Percentiles rank a stretch among this genome's conserved stretches.
Conservation (phyloP, 345 rosid species). For the Euphorbia peplus region DNA sequence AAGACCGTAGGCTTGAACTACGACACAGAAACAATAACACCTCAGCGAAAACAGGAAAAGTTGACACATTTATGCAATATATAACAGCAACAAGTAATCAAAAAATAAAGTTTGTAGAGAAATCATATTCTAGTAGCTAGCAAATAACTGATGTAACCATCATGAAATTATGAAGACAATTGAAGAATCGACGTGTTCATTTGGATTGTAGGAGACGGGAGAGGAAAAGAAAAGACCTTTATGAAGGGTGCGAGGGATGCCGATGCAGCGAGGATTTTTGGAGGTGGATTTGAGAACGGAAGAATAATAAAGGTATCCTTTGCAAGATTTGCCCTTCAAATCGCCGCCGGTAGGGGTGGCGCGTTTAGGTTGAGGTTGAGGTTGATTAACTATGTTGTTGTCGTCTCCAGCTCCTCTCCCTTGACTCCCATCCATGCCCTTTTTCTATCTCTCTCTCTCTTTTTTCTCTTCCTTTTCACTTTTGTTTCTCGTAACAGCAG, state of each 20-base stretch:
- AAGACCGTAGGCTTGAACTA: neutral
- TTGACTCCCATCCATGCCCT: slow-evolving; percentile 11
- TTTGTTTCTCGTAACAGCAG: neutral
- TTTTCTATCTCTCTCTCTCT: neutral
- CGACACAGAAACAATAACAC: neutral
- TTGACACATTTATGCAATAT: neutral
- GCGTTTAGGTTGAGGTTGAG: neutral
- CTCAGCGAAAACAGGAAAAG: too few relatives aligned
- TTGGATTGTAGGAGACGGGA: neutral
- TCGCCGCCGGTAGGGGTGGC: slow-evolving; percentile 17
- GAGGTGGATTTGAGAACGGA: slow-evolving; percentile 54
- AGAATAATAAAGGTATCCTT: slow-evolving; percentile 54
- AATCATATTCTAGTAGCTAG: neutral
- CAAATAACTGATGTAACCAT: neutral
- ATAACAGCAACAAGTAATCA: neutral
- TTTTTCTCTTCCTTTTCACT: neutral
- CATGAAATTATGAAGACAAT: neutral
- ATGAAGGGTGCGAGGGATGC: slow-evolving; percentile 56
- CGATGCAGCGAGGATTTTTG: slow-evolving; percentile 65
- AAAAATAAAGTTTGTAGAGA: neutral
- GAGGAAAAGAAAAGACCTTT: slow-evolving; percentile 12
- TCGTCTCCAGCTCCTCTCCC: slow-evolving; percentile 14
- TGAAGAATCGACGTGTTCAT: neutral
- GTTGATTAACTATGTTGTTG: slow-evolving; percentile 2
- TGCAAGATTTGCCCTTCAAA: slow-evolving; percentile 58